Evolutionary conservation across 306 rosid species (phyloP).

Genomic region (Citrullus mucosospermus): DNA sequence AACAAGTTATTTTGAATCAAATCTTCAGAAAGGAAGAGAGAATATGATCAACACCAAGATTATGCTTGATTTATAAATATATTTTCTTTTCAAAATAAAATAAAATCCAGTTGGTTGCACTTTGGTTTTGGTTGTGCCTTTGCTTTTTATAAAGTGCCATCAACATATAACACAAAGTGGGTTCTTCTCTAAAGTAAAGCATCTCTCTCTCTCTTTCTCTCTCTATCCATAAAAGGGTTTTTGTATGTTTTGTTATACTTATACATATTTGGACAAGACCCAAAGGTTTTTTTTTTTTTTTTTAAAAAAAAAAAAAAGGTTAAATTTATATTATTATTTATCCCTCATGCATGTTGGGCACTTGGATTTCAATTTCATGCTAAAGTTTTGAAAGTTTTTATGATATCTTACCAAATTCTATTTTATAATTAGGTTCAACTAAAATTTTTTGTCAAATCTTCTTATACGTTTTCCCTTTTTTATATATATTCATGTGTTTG

Average conservation of each 20-base stretch:
- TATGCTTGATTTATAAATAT: not conserved
- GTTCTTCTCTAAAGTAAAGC: conserved; percentile 2
- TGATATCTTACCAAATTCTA: not conserved
- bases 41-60: not conserved
- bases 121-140: not conserved
- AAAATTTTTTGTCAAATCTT: not conserved
- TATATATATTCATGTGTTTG: no score
- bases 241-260: not conserved
- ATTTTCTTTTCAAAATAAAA: not conserved
- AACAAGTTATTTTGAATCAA: not conserved
- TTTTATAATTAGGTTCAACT: not conserved
- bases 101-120: conserved; percentile 4
- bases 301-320: not conserved
- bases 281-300: not conserved
- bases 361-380: not conserved
- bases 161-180: not conserved
- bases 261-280: not conserved
- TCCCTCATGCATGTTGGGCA: not conserved
- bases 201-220: not conserved
- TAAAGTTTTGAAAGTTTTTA: no score
- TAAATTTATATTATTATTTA: not conserved
- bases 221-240: not conserved
- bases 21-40: conserved; percentile 1
- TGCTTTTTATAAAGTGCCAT: not conserved
- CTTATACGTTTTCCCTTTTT: no score